Evolutionary conservation across 73 alveolate species (phyloP).

Genomic region (Paramecium caudatum): DNA sequence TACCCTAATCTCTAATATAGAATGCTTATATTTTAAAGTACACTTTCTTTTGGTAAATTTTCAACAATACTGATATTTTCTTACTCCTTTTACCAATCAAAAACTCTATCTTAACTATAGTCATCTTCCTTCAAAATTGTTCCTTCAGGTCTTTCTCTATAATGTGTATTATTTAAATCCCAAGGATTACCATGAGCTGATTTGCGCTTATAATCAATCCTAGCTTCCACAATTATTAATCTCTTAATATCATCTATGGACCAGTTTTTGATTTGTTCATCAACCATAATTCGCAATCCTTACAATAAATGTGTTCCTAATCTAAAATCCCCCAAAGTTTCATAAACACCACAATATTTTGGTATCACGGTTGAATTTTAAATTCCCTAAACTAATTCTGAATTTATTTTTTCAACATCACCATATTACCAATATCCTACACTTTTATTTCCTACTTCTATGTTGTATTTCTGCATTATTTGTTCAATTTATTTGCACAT

Average conservation of each 20-base stretch:
- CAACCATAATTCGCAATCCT: slow-evolving; percentile 56
- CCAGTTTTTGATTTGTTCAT: not conserved
- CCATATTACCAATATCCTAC: slow-evolving; percentile 86
- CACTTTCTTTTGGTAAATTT: not conserved
- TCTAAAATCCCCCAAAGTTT: slow-evolving; percentile 90
- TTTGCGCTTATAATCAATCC: not conserved
- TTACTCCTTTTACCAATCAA: slow-evolving; percentile 43
- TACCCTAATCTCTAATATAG: slow-evolving; percentile 80
- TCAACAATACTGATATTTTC: not conserved
- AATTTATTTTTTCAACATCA: slow-evolving; percentile 48
- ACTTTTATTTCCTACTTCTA: slow-evolving; percentile 82
- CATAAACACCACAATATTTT: slow-evolving; percentile 88
- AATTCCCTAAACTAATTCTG: slow-evolving; percentile 74
- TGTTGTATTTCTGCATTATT: slow-evolving; percentile 74
- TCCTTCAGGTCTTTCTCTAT: slow-evolving; percentile 30
- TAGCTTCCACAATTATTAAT: slow-evolving; percentile 10
- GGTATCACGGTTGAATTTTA: slow-evolving; percentile 43
- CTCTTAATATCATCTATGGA: not conserved
- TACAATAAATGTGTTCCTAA: slow-evolving; percentile 88
- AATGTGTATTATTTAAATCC: slow-evolving; percentile 25
- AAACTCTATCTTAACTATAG: not conserved
- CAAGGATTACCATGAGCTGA: not conserved
- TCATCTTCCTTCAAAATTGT: slow-evolving; percentile 30
- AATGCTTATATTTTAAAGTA: slow-evolving; percentile 33
- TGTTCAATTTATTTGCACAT: slow-evolving; percentile 76